Conservation (phyloP, 352 stramenopile species). For the Pythium vanterpoolii region DNA sequence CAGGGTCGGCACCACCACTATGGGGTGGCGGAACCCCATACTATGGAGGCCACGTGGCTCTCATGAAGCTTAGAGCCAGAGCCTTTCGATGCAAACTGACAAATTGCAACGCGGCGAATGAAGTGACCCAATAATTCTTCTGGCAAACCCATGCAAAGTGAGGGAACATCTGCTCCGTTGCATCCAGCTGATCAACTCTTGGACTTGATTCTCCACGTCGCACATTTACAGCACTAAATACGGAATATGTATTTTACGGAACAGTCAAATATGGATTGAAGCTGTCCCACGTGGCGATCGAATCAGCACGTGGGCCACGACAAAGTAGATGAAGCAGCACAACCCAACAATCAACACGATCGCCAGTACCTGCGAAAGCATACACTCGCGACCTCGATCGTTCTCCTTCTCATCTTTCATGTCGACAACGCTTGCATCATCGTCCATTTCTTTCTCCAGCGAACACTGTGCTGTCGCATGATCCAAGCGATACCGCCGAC, state of each 20-base stretch:
- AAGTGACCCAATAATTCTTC: no score
- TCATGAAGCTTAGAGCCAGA: conserved; percentile 9
- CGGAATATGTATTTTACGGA: conserved; percentile 15
- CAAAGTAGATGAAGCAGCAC: conserved; percentile 49
- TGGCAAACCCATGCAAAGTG: not conserved
- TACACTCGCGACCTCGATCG: conserved; percentile 33
- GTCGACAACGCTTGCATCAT: not conserved
- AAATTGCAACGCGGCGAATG: no score
- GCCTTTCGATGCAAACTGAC: no score
- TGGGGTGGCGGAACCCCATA: no score
- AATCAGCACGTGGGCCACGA: conserved; percentile 24
- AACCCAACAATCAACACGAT: conserved; percentile 32
- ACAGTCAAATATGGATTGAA: conserved; percentile 9
- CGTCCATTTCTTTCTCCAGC: not conserved
- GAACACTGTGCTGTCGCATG: not conserved
- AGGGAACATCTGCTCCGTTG: conserved; percentile 24
- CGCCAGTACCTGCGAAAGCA: conserved; percentile 47
- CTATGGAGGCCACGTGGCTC: conserved; percentile 11
- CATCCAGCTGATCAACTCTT: conserved; percentile 1
- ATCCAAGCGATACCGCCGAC: not conserved
- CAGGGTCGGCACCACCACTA: not conserved
- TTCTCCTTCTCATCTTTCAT: conserved; percentile 12
- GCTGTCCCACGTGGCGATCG: not conserved
- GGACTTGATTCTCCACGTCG: not conserved
- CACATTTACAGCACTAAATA: not conserved